phyloP scores from a whole-genome alignment of 2,329 filamentous ascomycete genomes.

The Xylaria sp. region DNA sequence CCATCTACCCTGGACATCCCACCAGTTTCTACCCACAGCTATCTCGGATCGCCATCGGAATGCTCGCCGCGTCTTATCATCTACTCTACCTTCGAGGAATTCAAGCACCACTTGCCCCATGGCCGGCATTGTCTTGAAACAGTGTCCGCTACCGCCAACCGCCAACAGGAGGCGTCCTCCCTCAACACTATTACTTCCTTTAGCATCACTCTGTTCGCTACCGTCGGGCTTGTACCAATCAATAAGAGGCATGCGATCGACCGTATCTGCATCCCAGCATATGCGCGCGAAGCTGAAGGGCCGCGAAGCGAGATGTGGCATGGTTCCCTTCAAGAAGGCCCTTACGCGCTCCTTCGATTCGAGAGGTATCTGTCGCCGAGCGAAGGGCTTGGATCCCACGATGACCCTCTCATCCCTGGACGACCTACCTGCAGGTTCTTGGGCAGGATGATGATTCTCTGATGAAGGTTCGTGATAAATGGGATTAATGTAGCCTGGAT shows the following conservation, averaged over 20 bases:
- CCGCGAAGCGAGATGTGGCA: constrained; percentile 63
- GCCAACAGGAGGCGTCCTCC: constrained; percentile 53
- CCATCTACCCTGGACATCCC: constrained; percentile 59
- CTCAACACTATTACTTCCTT: constrained; percentile 46
- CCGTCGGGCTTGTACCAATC: constrained; percentile 55
- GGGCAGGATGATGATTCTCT: constrained; percentile 26
- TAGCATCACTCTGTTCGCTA: not conserved
- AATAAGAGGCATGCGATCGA: constrained; percentile 64
- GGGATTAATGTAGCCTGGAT: constrained; percentile 66
- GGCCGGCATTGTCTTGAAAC: constrained; percentile 63
- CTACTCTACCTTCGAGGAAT: constrained; percentile 57
- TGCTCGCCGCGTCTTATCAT: constrained; percentile 54
- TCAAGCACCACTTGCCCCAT: constrained; percentile 63
- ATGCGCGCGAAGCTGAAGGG: constrained; percentile 62
- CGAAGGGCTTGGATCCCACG: constrained; percentile 39
- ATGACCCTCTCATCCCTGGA: constrained; percentile 15
- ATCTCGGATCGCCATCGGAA: constrained; percentile 65
- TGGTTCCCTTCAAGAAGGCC: constrained; percentile 60
- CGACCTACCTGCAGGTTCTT: not conserved
- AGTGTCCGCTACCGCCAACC: constrained; percentile 63
- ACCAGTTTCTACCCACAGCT: constrained; percentile 53
- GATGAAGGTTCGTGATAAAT: constrained; percentile 36
- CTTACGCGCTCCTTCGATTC: constrained; percentile 60
- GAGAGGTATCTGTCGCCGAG: constrained; percentile 55
- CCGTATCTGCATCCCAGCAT: constrained; percentile 68